Base-by-base conservation (phyloP, 805 yeast species). In the Ascoidea tarda region DNA sequence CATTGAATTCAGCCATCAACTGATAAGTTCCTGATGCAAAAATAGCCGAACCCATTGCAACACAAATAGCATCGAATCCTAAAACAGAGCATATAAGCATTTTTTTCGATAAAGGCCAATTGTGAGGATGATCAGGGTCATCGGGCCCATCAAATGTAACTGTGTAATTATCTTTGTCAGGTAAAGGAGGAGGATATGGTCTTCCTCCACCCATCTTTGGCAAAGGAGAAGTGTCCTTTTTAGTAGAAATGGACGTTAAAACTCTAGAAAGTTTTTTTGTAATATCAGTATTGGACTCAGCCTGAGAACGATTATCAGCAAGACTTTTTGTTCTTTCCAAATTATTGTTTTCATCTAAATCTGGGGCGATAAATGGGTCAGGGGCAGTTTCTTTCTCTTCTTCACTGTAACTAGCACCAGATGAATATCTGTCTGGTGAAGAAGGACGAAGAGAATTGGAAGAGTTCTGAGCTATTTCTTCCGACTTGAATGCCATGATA, bases 21-120 rank as follows among this genome's bases (percentile, higher is more conserved):
- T 66, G 74, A 0, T 66, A 60, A 8, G 78, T 70, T 4, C 82
- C 84, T 33, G 83, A 73, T 1, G 96, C 78, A 61, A 82, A 87
- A 62, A 87, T 74, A n/a, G 96, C 84, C 2, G 96, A 87, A 49
- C 95, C 93, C 76, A 84, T 80, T 1, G 90, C 74, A 46, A 81
- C 73, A 33, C 70, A 61, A 48, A 77, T 65, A 33, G 86, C 78
- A 54, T 72, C 62, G 33, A 67, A 62, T n/a, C 81, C 81, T 48
- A 81, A 65, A 6, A 71, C 59, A 0, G 62, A 46, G 62, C 81
- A 73, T n/a, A 71, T 66, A 6, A 63, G 49, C 1, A 72, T n/a
- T 60, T 81, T 84, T 54, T 67, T 72, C 47, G 52, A 59, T 46
- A 69, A 12, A 0, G 83, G 64, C 91, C 90, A 87, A 63, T 89